Base-by-base conservation (phyloP, 2,329 filamentous ascomycete genomes). In the Didymella keratinophila region DNA sequence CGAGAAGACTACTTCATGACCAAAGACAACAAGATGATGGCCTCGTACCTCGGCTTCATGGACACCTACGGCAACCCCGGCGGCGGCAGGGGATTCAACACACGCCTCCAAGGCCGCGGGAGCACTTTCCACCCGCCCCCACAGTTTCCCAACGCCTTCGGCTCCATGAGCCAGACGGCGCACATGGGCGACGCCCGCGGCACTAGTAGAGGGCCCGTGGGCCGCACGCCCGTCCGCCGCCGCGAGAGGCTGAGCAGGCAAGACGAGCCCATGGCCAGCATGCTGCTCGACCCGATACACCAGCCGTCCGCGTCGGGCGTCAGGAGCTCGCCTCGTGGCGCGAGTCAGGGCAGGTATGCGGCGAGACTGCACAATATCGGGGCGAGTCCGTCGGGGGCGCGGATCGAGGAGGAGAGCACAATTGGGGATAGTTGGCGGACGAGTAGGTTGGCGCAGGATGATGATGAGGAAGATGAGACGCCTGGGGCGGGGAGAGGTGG, bases 11-110 rank as follows among this genome's bases (percentile, higher is more conserved):
- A 98, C 75, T 98, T 95, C 72, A 88, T 92, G 21, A 92, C 93
- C 10, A 97, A 97, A 72, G 93, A 99, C 71, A 92, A 93, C 62
- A 99, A 99, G 80, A 97, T 99, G 92, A 89, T 95, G n/a, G 91
- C 93, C 16, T 98, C 94, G 0, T 95, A 97, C 74, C 93, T 95
- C 70, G 93, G 93, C 2, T 99, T 99, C 75, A 82, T 97, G 58
- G 93, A 97, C 72, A 93, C 96, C 67, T 99, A 99, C 66, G 79
- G 59, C 56, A 74, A 58, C 34, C 64, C 75, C 12, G 65, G 52
- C 8, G 61, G 56, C 7, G 61, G 76, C 12, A 62, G 66, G 8
- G 64, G 65, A 9, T 55, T 76, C 78, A 51, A 78, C 67, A 67
- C 84, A 81, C 58, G 68, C 14, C 43, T 71, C 3, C 70, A 73